Evolutionary conservation across 179 eudicot species (phyloP).

Genomic region (Gypsophila paniculata): DNA sequence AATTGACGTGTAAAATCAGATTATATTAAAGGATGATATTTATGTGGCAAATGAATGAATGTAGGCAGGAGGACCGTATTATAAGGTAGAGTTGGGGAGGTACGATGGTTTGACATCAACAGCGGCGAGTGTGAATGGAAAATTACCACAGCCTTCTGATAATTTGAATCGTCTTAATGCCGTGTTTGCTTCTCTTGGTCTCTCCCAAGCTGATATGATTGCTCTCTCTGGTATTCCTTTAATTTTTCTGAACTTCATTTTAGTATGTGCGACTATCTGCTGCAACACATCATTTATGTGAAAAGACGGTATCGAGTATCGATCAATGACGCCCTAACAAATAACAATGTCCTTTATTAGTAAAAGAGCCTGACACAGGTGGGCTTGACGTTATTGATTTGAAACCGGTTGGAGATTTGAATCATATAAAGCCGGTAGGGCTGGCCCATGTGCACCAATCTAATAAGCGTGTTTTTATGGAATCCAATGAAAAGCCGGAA

Average conservation of each 20-base stretch:
- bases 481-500: background rate
- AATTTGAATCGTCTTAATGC: slow-evolving; percentile 52
- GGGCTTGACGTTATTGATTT: background rate
- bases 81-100: slow-evolving; percentile 74
- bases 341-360: too few species aligned
- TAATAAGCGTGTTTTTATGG: background rate
- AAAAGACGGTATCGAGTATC: too few species aligned
- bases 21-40: background rate
- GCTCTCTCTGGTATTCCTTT: slow-evolving; percentile 68
- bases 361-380: too few species aligned
- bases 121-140: slow-evolving; percentile 50
- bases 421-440: background rate
- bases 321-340: too few species aligned
- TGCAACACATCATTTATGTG: too few species aligned
- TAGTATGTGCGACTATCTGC: too few species aligned
- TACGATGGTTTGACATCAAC: slow-evolving; percentile 71
- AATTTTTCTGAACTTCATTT: background rate
- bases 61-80: slow-evolving; percentile 80
- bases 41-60: background rate
- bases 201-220: slow-evolving; percentile 62
- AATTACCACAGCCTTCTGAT: slow-evolving; percentile 55
- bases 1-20: too few species aligned
- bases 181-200: slow-evolving; percentile 54
- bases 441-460: background rate
- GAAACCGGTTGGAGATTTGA: background rate